Evolutionary conservation across 2,329 filamentous ascomycete species (phyloP).

Genomic region (Monosporascus cannonballus): DNA sequence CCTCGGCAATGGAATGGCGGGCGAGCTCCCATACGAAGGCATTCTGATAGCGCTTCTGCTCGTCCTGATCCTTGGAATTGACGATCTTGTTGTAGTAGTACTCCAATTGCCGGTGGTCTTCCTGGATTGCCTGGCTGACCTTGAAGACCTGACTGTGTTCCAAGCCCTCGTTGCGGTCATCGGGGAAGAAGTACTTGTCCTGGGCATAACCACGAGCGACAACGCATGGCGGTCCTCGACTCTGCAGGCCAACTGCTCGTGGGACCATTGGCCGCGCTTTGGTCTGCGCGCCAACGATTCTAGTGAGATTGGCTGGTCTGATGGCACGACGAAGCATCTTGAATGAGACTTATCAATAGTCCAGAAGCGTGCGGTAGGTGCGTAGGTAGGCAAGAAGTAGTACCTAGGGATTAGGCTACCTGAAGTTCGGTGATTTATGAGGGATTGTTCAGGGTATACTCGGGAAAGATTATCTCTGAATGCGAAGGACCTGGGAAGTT

Average conservation of each 20-base stretch:
- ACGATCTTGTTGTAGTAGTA: conserved; percentile 36
- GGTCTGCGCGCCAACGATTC: too few species aligned
- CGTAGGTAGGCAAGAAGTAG: too few species aligned
- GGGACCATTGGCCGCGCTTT: too few species aligned
- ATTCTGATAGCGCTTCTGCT: conserved; percentile 39
- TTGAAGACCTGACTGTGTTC: conserved; percentile 9
- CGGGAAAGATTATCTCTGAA: too few species aligned
- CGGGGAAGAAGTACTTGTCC: conserved; percentile 5
- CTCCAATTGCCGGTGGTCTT: conserved; percentile 19
- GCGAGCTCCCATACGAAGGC: conserved; percentile 48
- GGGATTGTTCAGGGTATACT: too few species aligned
- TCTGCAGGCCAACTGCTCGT: background rate
- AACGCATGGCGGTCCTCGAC: background rate
- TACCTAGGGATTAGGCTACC: too few species aligned
- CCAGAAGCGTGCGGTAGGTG: too few species aligned
- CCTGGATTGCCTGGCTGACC: conserved; percentile 11
- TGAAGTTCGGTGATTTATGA: too few species aligned
- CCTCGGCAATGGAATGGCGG: conserved; percentile 44
- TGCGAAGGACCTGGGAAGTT: too few species aligned
- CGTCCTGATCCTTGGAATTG: conserved; percentile 33
- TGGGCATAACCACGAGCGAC: background rate
- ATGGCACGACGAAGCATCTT: too few species aligned
- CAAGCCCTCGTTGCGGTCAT: conserved; percentile 5
- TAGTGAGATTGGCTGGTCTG: too few species aligned
- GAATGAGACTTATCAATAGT: too few species aligned